Evolutionary conservation across 2,329 filamentous ascomycete genomes (phyloP), one percentile per base, ranked within the genome.

Genomic region (Graphilbum sp.): DNA sequence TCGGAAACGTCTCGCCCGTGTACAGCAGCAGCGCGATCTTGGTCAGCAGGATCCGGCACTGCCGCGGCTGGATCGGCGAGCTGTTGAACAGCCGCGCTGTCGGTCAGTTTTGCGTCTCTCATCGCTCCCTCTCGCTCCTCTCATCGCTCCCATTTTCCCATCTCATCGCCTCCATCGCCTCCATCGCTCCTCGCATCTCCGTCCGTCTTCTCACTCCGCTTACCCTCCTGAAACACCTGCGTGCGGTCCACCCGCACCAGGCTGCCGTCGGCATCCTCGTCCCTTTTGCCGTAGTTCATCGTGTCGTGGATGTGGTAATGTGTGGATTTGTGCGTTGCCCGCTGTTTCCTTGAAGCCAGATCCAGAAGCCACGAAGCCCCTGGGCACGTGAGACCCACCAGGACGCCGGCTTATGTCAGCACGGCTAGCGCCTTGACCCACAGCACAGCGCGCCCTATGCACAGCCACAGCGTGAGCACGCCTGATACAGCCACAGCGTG

Each of bases 261-360:
- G 56, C 82, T 79, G 58, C 79, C 75, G 58, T 95, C 88, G 56
- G 79, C 84, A 68, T 98, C 90, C 72, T 96, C 90, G 62, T 98
- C 88, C 71, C 94, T 96, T 69, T 98, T 98, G 69, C 88, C 79
- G 74, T 90, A 93, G 64, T 81, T 90, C 87, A 94, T 94, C 55
- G 50, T 75, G 65, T 24, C 6, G 5, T 24, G 21, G n/a, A n/a
- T n/a, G n/a, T n/a, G n/a, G n/a, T n/a, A n/a, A n/a, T n/a, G n/a
- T n/a, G n/a, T n/a, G n/a, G n/a, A n/a, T n/a, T n/a, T n/a, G n/a
- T n/a, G n/a, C n/a, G n/a, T n/a, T n/a, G n/a, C n/a, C n/a, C n/a
- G n/a, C n/a, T n/a, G n/a, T n/a, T n/a, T n/a, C n/a, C n/a, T n/a
- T n/a, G n/a, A n/a, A n/a, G n/a, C n/a, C n/a, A n/a, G n/a, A n/a